These are phyloP conservation scores for Digitaria exilis DNA, from an alignment of 202 grass and related monocot genomes.

Conservation along the genomic window DNA sequence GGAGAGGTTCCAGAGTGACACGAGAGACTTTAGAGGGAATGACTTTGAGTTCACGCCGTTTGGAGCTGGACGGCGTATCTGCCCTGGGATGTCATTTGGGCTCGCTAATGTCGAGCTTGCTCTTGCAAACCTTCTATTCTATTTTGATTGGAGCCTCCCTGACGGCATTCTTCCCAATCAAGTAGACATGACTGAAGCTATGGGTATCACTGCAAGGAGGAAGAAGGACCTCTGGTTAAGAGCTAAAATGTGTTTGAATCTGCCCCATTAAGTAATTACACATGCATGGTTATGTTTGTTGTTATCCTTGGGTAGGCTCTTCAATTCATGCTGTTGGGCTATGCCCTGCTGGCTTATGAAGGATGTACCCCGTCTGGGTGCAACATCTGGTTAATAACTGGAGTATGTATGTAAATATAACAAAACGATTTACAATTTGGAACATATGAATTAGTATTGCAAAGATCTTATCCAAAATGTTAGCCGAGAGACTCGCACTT, in stretches of 20 bases:
- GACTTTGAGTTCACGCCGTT: background rate
- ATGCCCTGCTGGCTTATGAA: too few species aligned
- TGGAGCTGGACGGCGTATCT: background rate
- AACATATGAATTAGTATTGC: too few species aligned
- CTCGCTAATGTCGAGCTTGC: background rate
- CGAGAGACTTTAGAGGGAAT: background rate
- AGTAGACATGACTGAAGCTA: background rate
- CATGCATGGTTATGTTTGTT: too few species aligned
- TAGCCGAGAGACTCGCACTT: too few species aligned
- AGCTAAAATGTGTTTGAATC: background rate
- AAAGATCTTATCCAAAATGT: too few species aligned
- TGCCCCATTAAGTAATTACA: too few species aligned
- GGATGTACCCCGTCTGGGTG: too few species aligned
- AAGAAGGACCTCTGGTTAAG: background rate
- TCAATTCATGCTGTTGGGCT: too few species aligned
- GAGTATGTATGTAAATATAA: too few species aligned
- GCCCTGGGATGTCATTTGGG: background rate
- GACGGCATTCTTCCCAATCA: background rate
- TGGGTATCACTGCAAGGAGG: background rate
- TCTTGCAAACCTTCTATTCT: background rate
- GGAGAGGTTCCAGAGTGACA: background rate
- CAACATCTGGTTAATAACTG: too few species aligned
- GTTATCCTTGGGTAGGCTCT: too few species aligned
- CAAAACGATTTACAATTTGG: too few species aligned
- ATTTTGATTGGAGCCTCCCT: background rate